Base-by-base conservation (phyloP, 2,329 filamentous ascomycete genomes). In the Beauveria bassiana region DNA sequence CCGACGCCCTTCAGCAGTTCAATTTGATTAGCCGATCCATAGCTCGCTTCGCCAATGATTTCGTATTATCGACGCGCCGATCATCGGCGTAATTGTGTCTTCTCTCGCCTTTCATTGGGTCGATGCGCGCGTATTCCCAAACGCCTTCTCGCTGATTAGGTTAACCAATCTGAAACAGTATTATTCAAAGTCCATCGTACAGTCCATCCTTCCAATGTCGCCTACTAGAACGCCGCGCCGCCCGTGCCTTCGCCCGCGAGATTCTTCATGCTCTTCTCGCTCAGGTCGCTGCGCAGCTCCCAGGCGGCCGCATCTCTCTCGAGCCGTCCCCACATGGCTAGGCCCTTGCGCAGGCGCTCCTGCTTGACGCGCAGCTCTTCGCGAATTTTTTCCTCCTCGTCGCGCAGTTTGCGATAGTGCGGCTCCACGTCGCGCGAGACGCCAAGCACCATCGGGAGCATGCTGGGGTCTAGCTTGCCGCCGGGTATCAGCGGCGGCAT, bases 301-400 rank as follows among this genome's bases (percentile, higher is more conserved):
- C 81, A 81, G 1, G 79, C 76, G 56, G 78, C 77, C 5, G 77
- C 76, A 67, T 86, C 83, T 28, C 82, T 75, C 68, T 83, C 79
- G 50, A 82, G 74, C 66, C 76, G 77, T 59, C 85, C 79, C 80
- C 82, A 86, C 31, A 75, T 66, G 50, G 78, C 76, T 43, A 86
- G 71, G 61, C 76, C 81, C 70, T 78, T 80, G 34, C 82, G 75
- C 45, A 85, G 70, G 64, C 78, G 78, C 47, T 85, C 83, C 66
- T 85, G 79, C 68, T 82, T 83, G 26, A 66, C 67, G 22, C 78
- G 75, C 34, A 83, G 71, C 59, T 86, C 83, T 47, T 81, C 77
- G 1, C 83, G 77, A 42, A 84, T 67, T 64, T 79, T 79, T 69
- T 85, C 83, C 67, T 85, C 83, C 51, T 86, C 83, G 45, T 85